Evolutionary conservation across 768 basidiomycete genomes (phyloP).

Genomic region (Royoungia palumana): DNA sequence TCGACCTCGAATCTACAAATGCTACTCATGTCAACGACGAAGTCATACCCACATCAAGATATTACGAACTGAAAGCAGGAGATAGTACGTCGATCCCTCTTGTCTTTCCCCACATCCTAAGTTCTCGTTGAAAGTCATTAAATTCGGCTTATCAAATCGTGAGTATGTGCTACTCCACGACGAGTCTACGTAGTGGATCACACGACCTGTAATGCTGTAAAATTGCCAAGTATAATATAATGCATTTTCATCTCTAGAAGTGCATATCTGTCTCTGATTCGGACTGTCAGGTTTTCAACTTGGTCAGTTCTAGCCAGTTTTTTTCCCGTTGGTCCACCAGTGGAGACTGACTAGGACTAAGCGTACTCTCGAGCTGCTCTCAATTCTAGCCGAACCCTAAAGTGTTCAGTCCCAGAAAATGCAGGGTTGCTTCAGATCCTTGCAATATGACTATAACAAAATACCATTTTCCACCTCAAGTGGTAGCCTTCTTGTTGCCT

Average conservation of each 20-base stretch:
- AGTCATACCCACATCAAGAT: constrained; percentile 79
- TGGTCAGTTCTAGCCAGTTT: no score
- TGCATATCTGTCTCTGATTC: background rate
- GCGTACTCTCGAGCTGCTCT: no score
- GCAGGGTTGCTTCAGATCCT: no score
- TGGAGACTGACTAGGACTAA: no score
- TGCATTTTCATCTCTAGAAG: background rate
- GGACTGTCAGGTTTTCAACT: no score
- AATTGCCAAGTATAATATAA: background rate
- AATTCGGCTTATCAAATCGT: constrained; percentile 75
- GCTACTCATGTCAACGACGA: constrained; percentile 89
- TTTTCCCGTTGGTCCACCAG: no score
- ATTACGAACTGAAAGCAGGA: constrained; percentile 73
- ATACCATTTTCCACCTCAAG: no score
- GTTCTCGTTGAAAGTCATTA: constrained; percentile 55
- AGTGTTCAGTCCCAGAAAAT: no score
- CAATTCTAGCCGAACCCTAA: no score
- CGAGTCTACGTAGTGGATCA: constrained; percentile 47
- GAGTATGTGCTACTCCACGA: constrained; percentile 88
- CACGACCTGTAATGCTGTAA: background rate
- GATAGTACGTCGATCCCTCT: constrained; percentile 58
- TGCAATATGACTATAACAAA: no score
- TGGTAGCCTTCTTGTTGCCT: no score
- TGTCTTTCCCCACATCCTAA: constrained; percentile 6
- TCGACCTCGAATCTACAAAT: constrained; percentile 98